Percentiles rank a stretch among this genome's conserved stretches.
These are phyloP conservation scores for Penicillium coffeae DNA, from an alignment of 495 filamentous ascomycete species.

Conservation along the genomic window DNA sequence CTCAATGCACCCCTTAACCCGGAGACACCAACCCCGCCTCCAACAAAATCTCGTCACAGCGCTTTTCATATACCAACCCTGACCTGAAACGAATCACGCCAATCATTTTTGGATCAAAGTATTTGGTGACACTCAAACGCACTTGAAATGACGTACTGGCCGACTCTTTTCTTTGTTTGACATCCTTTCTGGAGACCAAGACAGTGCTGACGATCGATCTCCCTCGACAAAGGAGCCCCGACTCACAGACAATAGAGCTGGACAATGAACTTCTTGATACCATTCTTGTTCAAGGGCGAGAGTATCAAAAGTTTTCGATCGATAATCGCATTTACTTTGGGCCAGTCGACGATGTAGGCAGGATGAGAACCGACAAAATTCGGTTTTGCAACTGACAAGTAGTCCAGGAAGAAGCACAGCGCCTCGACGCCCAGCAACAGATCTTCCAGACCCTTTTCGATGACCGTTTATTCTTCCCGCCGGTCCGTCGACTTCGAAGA, in stretches of 20 bases:
- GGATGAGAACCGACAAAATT: background rate
- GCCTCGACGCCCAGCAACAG: slow-evolving; percentile 65
- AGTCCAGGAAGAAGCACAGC: slow-evolving; percentile 74
- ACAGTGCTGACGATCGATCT: slow-evolving; percentile 17
- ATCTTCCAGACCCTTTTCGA: slow-evolving; percentile 74
- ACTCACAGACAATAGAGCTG: slow-evolving; percentile 51
- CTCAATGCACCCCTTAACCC: slow-evolving; percentile 15
- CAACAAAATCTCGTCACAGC: slow-evolving; percentile 12
- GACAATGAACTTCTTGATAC: slow-evolving; percentile 60
- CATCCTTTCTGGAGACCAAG: slow-evolving; percentile 2
- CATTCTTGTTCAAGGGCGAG: slow-evolving; percentile 61
- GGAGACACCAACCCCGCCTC: slow-evolving; percentile 19
- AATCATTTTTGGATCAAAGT: background rate
- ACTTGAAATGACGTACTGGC: slow-evolving; percentile 35
- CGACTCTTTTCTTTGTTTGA: slow-evolving; percentile 2
- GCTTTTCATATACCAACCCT: slow-evolving; percentile 12
- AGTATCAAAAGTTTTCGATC: slow-evolving; percentile 71
- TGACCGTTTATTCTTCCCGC: slow-evolving; percentile 73
- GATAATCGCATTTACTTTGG: slow-evolving; percentile 70
- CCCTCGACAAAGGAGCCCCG: slow-evolving; percentile 38
- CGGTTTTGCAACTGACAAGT: slow-evolving; percentile 11
- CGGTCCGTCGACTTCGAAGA: slow-evolving; percentile 57
- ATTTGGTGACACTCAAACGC: background rate
- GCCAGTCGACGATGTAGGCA: slow-evolving; percentile 80
- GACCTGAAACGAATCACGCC: background rate